Evolutionary conservation across 352 stramenopile genomes (phyloP), one percentile per base, ranked within the genome.

Genomic region (Pythium rhizo-oryzae): DNA sequence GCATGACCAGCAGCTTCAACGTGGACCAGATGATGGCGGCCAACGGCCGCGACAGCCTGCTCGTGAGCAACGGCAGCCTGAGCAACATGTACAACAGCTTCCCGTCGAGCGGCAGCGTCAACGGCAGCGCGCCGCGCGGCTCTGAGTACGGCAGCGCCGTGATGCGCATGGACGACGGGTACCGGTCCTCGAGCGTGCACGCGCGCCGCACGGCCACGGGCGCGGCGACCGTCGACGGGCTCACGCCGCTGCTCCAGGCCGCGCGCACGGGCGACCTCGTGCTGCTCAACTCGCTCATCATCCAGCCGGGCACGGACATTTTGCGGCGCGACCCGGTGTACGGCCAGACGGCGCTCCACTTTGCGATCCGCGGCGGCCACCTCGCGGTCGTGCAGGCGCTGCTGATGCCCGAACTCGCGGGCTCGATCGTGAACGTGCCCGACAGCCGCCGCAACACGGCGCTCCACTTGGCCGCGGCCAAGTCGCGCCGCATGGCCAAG

Each of bases 401-500:
- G 73, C 73, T 1, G 84, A 55, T 92, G 84, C 61, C 85, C 35
- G 89, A 89, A 67, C 81, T 80, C 35, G 78, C 43, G 19, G 44
- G 15, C 33, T 74, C 76, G 37, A 71, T 95, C 4, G 78, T 95
- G 52, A 83, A 93, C 66, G 80, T 81, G 21, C 76, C 84, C 4
- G 87, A 95, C 74, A 79, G 79, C 35, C 81, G 87, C 19, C 59
- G 82, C 46, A 95, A 95, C 77, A 93, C 87, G 11, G 81, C 87
- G 8, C 57, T 95, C 56, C 87, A 95, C 54, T 47, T 95, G 19
- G 87, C 87, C 8, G 71, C 83, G 19, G 87, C 85, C 25, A 92
- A 92, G 60, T 95, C 87, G 47, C 84, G 85, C 4, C 85, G 87
- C 11, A 83, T 95, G 37, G 93, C 87, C 66, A 93, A 93, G 77